phyloP scores from a whole-genome alignment of 805 yeast species.

The Saccharomycopsis babjevae region DNA sequence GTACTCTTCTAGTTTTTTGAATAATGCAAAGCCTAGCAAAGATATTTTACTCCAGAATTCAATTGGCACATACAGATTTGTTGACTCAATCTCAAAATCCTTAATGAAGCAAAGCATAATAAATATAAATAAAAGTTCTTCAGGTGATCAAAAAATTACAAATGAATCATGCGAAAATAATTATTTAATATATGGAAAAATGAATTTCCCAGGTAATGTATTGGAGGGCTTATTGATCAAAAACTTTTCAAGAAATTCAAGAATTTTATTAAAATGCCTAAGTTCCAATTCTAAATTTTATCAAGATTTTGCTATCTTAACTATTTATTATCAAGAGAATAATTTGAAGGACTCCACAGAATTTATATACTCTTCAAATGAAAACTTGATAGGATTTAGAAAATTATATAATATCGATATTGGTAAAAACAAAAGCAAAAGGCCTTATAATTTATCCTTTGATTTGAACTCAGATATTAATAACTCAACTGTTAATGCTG shows the following conservation, averaged over 20 bases:
- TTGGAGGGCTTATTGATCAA: slow-evolving; percentile 81
- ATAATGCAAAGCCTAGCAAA: slow-evolving; percentile 38
- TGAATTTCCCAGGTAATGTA: slow-evolving; percentile 80
- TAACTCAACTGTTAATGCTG: neutral
- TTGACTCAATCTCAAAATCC: slow-evolving; percentile 34
- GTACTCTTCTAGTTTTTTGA: slow-evolving; percentile 54
- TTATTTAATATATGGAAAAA: slow-evolving; percentile 64
- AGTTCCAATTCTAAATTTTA: slow-evolving; percentile 43
- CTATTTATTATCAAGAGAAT: slow-evolving; percentile 63
- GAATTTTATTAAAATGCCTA: slow-evolving; percentile 62
- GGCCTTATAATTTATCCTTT: neutral
- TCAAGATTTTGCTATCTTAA: slow-evolving; percentile 45
- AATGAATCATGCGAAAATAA: slow-evolving; percentile 2
- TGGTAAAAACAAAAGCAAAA: neutral
- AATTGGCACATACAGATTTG: slow-evolving; percentile 53
- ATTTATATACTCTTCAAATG: slow-evolving; percentile 72
- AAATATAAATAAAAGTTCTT: neutral
- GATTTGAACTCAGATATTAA: neutral
- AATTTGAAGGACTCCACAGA: slow-evolving; percentile 58
- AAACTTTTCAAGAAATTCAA: slow-evolving; percentile 48
- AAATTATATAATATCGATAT: slow-evolving; percentile 55
- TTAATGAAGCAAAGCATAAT: neutral
- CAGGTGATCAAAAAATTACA: slow-evolving; percentile 5
- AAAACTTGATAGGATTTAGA: slow-evolving; percentile 72
- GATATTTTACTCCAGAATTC: slow-evolving; percentile 54